Percentiles rank a stretch among this genome's conserved stretches.
Conservation (phyloP, 495 filamentous ascomycete genomes). For the Friedmanniomyces endolithicus region DNA sequence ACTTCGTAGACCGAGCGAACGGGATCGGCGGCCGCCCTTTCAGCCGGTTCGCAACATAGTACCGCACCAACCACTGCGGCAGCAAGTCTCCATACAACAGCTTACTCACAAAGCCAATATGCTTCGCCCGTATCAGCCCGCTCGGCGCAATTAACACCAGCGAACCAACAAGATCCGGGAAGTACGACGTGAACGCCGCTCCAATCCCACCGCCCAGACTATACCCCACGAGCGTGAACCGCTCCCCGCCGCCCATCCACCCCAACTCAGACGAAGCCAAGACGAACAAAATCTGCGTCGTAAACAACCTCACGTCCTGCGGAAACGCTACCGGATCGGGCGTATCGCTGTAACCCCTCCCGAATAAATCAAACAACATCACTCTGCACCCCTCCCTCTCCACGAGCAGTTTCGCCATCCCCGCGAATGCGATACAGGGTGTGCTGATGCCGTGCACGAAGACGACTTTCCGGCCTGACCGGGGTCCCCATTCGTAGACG, state of each 20-base stretch:
- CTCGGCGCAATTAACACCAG: slow-evolving; percentile 64
- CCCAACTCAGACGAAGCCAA: slow-evolving; percentile 40
- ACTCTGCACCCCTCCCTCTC: slow-evolving; percentile 61
- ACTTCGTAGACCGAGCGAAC: neutral
- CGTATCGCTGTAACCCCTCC: slow-evolving; percentile 63
- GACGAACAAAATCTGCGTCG: slow-evolving; percentile 58
- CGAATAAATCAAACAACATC: slow-evolving; percentile 71
- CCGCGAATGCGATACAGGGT: slow-evolving; percentile 58
- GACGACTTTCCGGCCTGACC: slow-evolving; percentile 62
- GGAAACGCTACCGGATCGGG: slow-evolving; percentile 44
- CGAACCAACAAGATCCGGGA: slow-evolving; percentile 52
- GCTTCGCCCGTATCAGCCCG: slow-evolving; percentile 56
- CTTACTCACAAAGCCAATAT: slow-evolving; percentile 45
- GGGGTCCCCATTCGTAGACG: slow-evolving; percentile 87
- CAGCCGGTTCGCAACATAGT: slow-evolving; percentile 45
- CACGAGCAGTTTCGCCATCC: slow-evolving; percentile 56
- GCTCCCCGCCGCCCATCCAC: neutral
- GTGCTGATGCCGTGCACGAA: slow-evolving; percentile 81
- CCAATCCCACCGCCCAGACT: slow-evolving; percentile 72
- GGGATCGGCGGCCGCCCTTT: neutral
- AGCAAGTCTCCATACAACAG: slow-evolving; percentile 49
- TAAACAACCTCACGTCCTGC: slow-evolving; percentile 64
- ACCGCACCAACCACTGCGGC: slow-evolving; percentile 43
- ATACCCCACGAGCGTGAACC: slow-evolving; percentile 67
- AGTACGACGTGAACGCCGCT: slow-evolving; percentile 58